Conservation (phyloP, 2,329 filamentous ascomycete species). For the Aureobasidium zeae region DNA sequence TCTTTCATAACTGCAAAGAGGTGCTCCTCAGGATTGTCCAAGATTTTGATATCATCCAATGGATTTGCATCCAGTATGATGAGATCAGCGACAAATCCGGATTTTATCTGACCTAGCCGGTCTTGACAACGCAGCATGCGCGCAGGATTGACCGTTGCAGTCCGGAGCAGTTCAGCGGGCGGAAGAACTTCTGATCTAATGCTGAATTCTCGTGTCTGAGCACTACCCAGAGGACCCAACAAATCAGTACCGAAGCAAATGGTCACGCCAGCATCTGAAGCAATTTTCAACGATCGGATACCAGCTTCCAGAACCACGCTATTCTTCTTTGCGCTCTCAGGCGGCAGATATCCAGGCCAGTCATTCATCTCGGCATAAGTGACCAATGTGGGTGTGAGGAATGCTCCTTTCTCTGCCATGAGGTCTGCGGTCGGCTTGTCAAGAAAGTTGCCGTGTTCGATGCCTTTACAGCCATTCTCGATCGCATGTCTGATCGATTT, state of each 20-base stretch:
- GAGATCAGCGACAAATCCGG: conserved; percentile 46
- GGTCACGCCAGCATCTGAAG: conserved; percentile 43
- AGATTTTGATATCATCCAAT: conserved; percentile 44
- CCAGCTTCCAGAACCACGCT: conserved; percentile 40
- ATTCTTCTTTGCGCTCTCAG: conserved; percentile 43
- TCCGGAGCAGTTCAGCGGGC: conserved; percentile 38
- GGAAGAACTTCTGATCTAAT: conserved; percentile 37
- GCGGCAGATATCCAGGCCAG: conserved; percentile 37
- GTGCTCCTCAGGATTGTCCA: conserved; percentile 41
- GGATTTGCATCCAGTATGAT: conserved; percentile 46
- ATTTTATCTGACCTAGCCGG: conserved; percentile 42
- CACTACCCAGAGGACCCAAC: conserved; percentile 40
- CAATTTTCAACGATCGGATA: conserved; percentile 40
- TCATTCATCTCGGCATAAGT: conserved; percentile 44
- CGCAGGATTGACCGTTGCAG: conserved; percentile 46
- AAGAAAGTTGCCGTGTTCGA: conserved; percentile 53
- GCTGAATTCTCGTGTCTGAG: conserved; percentile 44
- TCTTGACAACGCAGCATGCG: conserved; percentile 39
- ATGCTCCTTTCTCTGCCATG: conserved; percentile 43
- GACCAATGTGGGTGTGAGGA: conserved; percentile 47
- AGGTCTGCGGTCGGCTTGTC: conserved; percentile 46
- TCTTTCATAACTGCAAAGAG: conserved; percentile 48
- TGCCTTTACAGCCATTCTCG: conserved; percentile 45
- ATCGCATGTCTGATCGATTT: conserved; percentile 47
- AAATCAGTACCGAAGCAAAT: conserved; percentile 50